Evolutionary conservation across 495 filamentous ascomycete genomes (phyloP), one percentile per base, ranked within the genome.

Genomic region (Achaetomiella virescens): DNA sequence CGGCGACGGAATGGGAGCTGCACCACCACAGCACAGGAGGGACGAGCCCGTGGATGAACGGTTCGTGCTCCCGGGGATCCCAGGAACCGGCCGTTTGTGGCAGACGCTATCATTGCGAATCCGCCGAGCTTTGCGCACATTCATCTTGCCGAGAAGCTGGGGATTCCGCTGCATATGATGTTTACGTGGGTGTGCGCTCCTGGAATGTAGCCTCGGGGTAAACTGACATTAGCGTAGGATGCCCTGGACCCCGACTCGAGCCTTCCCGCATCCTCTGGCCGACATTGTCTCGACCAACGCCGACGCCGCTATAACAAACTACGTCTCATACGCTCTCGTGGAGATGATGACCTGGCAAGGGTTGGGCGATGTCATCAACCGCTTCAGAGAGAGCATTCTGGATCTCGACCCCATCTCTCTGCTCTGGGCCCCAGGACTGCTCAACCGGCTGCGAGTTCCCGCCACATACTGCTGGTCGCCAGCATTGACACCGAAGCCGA

Each of bases 31-130:
- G 17, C 52, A 63, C 22, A 41, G 52, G 33, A 20, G 44, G 17
- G 48, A 54, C 21, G 61, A 63, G 52, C 54, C 56, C 1, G 14
- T 63, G 15, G 58, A 70, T 35, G 63, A 62, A 22, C 44, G 43
- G 4, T 61, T 60, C 22, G 25, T 47, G 15, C 31, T 66, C 40
- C 54, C 14, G 58, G 64, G 1, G 44, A 63, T 52, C 44, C 45
- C 9, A 43, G 24, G 17, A 45, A 71, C 65, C 24, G 71, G 70
- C 64, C 83, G 1, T 86, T 86, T 56, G 72, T 86, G n/a, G 84
- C 84, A 9, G 84, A 87, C 59, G 84, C 83, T n/a, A 87, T 87
- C 50, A 85, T 87, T 53, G 83, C 84, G 0, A 87, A 87, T 41
- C 84, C 84, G 4, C 84, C 84, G 0, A 81, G 75, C 52, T 86